Conservation (phyloP, 2,329 filamentous ascomycete species). For the Emergomyces orientalis region DNA sequence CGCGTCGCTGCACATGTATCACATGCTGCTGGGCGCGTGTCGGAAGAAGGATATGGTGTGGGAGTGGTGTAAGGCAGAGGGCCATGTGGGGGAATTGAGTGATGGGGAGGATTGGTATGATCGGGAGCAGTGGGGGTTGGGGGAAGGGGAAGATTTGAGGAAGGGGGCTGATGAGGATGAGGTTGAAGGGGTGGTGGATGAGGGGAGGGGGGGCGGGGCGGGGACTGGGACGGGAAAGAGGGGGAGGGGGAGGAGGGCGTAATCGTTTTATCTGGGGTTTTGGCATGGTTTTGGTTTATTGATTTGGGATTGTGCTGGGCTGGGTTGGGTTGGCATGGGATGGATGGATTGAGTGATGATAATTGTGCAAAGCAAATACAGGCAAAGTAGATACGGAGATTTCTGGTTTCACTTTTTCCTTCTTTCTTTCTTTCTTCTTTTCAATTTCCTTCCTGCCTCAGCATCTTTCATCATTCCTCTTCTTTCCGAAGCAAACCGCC, state of each 20-base stretch:
- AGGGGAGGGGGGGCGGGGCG: constrained; percentile 20
- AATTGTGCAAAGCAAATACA: background rate
- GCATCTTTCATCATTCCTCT: too few relatives aligned
- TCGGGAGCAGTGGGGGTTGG: constrained; percentile 50
- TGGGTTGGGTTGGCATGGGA: background rate
- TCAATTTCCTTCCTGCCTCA: too few relatives aligned
- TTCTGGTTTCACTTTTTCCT: background rate
- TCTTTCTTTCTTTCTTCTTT: background rate
- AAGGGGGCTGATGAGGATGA: constrained; percentile 56
- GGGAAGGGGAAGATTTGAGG: constrained; percentile 45
- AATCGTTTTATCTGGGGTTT: constrained; percentile 4
- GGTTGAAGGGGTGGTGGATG: constrained; percentile 41
- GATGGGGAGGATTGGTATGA: constrained; percentile 63
- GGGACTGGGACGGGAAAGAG: constrained; percentile 32
- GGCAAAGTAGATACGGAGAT: background rate
- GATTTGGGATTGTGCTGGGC: background rate
- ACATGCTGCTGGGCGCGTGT: constrained; percentile 50
- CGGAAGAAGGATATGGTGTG: constrained; percentile 51
- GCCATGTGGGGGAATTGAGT: constrained; percentile 55
- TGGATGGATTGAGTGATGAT: background rate
- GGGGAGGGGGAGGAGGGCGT: constrained; percentile 31
- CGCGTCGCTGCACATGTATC: constrained; percentile 46
- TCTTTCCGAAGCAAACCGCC: too few relatives aligned
- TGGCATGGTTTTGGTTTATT: background rate
- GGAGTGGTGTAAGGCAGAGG: constrained; percentile 54